Evolutionary conservation across 139 green algal genomes (phyloP), one percentile per base, ranked within the genome.

Genomic region (Chlamydomonas sp.): DNA sequence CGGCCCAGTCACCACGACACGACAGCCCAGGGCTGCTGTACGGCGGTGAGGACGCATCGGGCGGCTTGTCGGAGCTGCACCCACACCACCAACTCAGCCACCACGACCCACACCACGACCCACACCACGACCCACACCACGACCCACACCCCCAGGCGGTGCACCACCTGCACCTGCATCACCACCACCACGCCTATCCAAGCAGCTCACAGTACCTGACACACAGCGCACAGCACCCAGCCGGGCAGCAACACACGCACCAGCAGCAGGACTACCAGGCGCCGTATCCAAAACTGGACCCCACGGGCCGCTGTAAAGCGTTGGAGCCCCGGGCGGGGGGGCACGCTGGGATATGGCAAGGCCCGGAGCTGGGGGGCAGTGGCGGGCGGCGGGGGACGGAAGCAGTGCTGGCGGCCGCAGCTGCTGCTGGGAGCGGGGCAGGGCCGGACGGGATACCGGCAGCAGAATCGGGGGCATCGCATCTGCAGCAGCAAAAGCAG

Each of bases 101-200:
- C 20, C 20, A 14, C 20, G 71, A 5, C 71, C 16, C 71, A 5
- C 3, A 3, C 71, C 71, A 18, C 71, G 71, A 5, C 71, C 68
- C 59, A 5, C 16, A 49, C 10, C 16, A 14, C 20, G 71, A 5
- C 71, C 16, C 71, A 5, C 3, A 3, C 71, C 71, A 18, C 71
- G 71, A 5, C 71, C 68, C 59, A 5, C 16, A 49, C 10, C 16
- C 79, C 64, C 58, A 10, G 3, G 31, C 79, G 12, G 68, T 78
- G 15, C 80, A 85, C 68, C 58, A 66, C 10, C 68, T 85, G 10
- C 80, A 85, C 68, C 80, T 79, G 5, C 80, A 85, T 60, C 71
- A 86, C 82, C 71, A 86, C 72, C 82, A 86, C 31, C 82, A 86
- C 62, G 9, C 16, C 5, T 61, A 72, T 62, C 60, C 59, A 82